Conservation (phyloP, 768 basidiomycete species). For the Lactarius trivialis region DNA sequence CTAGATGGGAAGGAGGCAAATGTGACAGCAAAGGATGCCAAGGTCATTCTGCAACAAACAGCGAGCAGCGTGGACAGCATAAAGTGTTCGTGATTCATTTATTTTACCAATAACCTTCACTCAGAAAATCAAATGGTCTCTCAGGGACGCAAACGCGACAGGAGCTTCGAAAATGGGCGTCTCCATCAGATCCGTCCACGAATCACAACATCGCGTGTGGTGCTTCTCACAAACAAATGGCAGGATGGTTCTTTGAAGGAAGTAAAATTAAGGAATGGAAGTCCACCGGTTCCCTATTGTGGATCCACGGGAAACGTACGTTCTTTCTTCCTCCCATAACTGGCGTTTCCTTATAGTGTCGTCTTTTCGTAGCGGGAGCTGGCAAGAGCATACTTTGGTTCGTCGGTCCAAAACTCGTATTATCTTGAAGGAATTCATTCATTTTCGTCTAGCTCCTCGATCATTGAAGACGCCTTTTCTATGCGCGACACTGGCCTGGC, state of each 20-base stretch:
- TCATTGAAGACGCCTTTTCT: background rate
- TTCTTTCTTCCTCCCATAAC: background rate
- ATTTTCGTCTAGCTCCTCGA: background rate
- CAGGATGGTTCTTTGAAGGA: background rate
- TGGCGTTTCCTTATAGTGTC: background rate
- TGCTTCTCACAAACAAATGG: background rate
- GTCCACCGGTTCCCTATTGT: background rate
- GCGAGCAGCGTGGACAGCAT: background rate
- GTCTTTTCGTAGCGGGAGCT: background rate
- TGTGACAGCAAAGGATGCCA: background rate
- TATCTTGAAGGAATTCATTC: background rate
- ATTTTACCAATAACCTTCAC: background rate
- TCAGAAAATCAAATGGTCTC: background rate
- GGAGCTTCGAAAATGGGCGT: background rate
- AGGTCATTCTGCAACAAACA: background rate
- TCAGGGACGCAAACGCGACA: background rate
- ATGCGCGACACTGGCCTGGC: background rate
- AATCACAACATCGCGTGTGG: background rate
- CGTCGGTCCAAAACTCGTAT: background rate
- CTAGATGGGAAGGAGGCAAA: background rate
- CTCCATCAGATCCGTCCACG: background rate
- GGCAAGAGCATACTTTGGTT: background rate
- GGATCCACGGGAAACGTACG: background rate
- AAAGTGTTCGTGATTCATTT: background rate
- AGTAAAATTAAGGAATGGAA: background rate